phyloP scores from a whole-genome alignment of 2,329 filamentous ascomycete species.

The Aaosphaeria arxii region DNA sequence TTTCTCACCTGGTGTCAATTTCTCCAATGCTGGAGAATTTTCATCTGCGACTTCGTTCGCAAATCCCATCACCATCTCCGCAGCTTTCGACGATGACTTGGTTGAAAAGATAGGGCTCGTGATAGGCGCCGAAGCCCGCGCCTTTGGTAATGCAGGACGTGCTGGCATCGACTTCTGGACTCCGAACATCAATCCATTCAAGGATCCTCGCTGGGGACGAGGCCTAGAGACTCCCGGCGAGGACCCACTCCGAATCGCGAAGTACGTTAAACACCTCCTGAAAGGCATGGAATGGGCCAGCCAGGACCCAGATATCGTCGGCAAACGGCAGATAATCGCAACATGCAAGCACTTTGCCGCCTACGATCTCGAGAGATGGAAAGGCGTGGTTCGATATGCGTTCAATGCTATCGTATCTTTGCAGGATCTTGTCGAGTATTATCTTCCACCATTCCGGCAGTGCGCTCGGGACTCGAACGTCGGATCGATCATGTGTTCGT shows the following conservation, averaged over 20 bases:
- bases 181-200: slow-evolving; percentile 65
- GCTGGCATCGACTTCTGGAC: slow-evolving; percentile 59
- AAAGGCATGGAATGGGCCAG: slow-evolving; percentile 45
- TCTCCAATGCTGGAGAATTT: slow-evolving; percentile 51
- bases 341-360: slow-evolving; percentile 40
- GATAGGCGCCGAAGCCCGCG: slow-evolving; percentile 60
- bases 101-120: slow-evolving; percentile 56
- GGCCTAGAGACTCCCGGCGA: slow-evolving; percentile 58
- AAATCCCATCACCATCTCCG: slow-evolving; percentile 60
- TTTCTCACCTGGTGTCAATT: slow-evolving; percentile 52
- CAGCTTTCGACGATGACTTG: slow-evolving; percentile 63
- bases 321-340: slow-evolving; percentile 9
- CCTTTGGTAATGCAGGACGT: slow-evolving; percentile 60
- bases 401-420: slow-evolving; percentile 57
- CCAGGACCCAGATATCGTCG: not conserved
- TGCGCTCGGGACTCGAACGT: slow-evolving; percentile 45
- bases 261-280: slow-evolving; percentile 52
- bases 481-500: slow-evolving; percentile 55
- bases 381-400: slow-evolving; percentile 37
- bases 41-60: slow-evolving; percentile 64
- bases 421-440: slow-evolving; percentile 68
- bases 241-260: slow-evolving; percentile 50
- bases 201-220: slow-evolving; percentile 62
- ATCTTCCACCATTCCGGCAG: slow-evolving; percentile 61
- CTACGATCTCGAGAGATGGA: slow-evolving; percentile 31